Evolutionary conservation across 2,329 filamentous ascomycete genomes (phyloP), one percentile per base, ranked within the genome.

Genomic region (Diaporthe capsici): DNA sequence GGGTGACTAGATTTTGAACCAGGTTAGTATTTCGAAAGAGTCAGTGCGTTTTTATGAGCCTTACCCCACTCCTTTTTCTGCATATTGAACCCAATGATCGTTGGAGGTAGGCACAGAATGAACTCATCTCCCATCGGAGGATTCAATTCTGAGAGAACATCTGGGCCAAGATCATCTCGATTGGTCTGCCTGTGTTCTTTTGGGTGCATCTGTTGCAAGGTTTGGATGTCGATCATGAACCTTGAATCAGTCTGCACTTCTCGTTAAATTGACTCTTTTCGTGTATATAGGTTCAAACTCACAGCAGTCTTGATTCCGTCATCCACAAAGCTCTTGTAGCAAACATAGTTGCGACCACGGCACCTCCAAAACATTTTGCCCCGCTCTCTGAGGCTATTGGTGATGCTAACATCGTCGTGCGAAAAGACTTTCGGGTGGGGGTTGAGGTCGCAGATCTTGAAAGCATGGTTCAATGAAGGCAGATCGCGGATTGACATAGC

Each of bases 401-500:
- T 37, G n/a, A 58, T 34, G 0, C 0, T 2, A 12, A 10, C 0
- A 58, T 37, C 3, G 1, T n/a, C 31, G 2, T 34, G 20, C 5
- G 55, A 22, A 4, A 37, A 58, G 1, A 8, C 13, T 9, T 13
- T 37, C 1, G 55, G 55, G 9, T 37, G 8, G 4, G 55, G 55
- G 8, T 22, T 13, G 0, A 58, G 55, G 1, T 37, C 20, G 20
- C 20, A 58, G 3, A 58, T 58, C 10, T 37, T 37, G 4, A 58
- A 57, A 22, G 55, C 31, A 34, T 58, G 31, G 20, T 4, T 58
- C 55, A 22, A n/a, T 9, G 55, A 58, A 37, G 55, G 55, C 13
- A 58, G 9, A 17, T n/a, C 20, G 0, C 12, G 20, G 10, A 58
- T 13, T 22, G 17, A 9, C 13, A 58, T 1, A 34, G 8, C 2